Evolutionary conservation across 1,284 basidiomycete genomes (phyloP), one percentile per base, ranked within the genome.

Genomic region (Irpex lacteus): DNA sequence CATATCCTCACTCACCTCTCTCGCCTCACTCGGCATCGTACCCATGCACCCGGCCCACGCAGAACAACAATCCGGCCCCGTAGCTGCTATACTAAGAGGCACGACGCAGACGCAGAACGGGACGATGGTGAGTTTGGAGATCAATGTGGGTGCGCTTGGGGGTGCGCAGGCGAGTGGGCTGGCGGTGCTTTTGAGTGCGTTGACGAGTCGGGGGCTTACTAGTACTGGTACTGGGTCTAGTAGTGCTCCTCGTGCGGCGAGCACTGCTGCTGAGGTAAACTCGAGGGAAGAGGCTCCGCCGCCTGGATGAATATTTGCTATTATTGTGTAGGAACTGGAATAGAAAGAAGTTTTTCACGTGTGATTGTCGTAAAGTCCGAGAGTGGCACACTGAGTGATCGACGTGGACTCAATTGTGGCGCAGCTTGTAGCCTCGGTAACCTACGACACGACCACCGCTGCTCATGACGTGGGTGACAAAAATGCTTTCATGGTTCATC

Each of bases 161-260:
- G 79, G 84, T 11, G 77, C 83, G 15, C 90, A 92, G 70, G 88
- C 90, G 85, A 89, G 82, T 69, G 89, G 90, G 9, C 70, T 92
- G 66, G 88, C 88, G 32, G 75, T 89, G 65, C 77, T 92, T 7
- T 75, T 92, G 65, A 91, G 90, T 72, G 86, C 87, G 4, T 74
- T 92, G 66, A 86, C 76, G 70, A 72, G 71, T 62, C 68, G 66
- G 58, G 32, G 34, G 9, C 21, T 56, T 13, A 18, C 7, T 56
- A 9, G 54, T 7, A 52, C 50, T 9, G 7, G 18, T 19, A 26
- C 13, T 18, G 50, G 50, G 50, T 11, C 50, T 5, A 52, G 50
- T 52, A 2, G 50, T n/a, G 15, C 50, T n/a, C 26, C 26, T 26
- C 26, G 26, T 26, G 50, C 50, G 49, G n/a, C n/a, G n/a, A 52